Conservation (phyloP, 768 basidiomycete genomes). For the Hygrophorus russula region DNA sequence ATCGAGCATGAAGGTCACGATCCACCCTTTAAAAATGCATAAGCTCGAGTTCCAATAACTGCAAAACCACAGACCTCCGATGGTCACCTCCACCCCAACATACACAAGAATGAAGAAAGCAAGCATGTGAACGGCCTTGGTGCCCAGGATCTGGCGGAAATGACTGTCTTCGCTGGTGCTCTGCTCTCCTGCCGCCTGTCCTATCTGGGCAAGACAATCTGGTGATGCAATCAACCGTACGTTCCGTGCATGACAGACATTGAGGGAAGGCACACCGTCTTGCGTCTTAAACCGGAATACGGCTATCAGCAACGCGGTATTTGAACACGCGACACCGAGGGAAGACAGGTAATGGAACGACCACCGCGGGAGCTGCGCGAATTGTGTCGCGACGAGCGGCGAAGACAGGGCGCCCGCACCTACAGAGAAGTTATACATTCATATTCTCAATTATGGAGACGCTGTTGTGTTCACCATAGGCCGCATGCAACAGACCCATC, state of each 20-base stretch:
- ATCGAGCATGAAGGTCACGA: constrained; percentile 46
- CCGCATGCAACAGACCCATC: constrained; percentile 60
- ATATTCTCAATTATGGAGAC: background rate
- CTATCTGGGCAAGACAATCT: constrained; percentile 48
- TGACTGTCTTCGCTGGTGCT: constrained; percentile 24
- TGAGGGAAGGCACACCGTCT: constrained; percentile 34
- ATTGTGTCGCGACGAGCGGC: constrained; percentile 76
- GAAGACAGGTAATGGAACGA: constrained; percentile 71
- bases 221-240: constrained; percentile 1
- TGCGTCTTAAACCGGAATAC: constrained; percentile 65
- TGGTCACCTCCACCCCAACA: constrained; percentile 58
- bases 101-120: constrained; percentile 58
- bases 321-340: constrained; percentile 29
- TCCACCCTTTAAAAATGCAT: constrained; percentile 42
- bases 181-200: constrained; percentile 30
- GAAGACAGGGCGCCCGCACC: constrained; percentile 56
- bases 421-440: constrained; percentile 13
- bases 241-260: background rate
- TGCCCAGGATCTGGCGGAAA: constrained; percentile 39
- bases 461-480: constrained; percentile 35
- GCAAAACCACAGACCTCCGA: constrained; percentile 25
- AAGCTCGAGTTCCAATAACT: background rate
- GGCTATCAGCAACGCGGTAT: constrained; percentile 34
- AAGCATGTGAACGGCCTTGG: constrained; percentile 46
- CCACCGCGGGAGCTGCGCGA: constrained; percentile 56